Evolutionary conservation across 208 protist genomes (phyloP), one percentile per base, ranked within the genome.

Genomic region (Blastocrithidia nonstop): DNA sequence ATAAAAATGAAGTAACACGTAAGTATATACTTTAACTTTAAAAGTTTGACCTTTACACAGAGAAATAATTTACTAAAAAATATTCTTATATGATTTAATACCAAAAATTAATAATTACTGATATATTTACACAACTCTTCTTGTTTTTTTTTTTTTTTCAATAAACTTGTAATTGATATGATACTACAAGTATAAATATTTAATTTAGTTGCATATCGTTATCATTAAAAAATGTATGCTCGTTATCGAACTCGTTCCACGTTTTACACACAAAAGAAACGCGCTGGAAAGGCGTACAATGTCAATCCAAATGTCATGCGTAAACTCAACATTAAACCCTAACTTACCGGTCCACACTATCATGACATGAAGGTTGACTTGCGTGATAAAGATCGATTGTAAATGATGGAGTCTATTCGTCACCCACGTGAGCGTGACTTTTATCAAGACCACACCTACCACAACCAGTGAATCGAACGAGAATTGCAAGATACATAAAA

Each of bases 391-490:
- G 72, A 92, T 50, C 60, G 74, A 8, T 54, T 92, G 16, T 77
- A 88, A 47, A 49, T 88, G 48, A 43, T 87, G 1, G 83, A 92
- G 61, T 46, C 66, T 21, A 80, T 92, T 15, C 83, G 83, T 13
- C 75, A 88, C 59, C 83, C 83, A 1, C 46, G 58, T n/a, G 83
- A 92, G 46, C 66, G 78, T 6, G 83, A 92, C 45, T 92, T 92
- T 56, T 92, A 92, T 48, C 83, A 92, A 51, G 83, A 92, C 32
- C 83, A 92, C 75, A 92, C 83, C 20, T 92, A 87, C 64, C 83
- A 92, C 66, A 88, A 87, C 48, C 78, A 88, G 54, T 92, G 83
- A 78, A 55, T 84, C 26, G 53, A 71, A 8, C 66, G 83, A 4
- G 77, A 86, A 22, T 55, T 92, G 9, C 71, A 85, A 28, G 50